phyloP scores from a whole-genome alignment of 768 basidiomycete species.

The Suillus discolor region DNA sequence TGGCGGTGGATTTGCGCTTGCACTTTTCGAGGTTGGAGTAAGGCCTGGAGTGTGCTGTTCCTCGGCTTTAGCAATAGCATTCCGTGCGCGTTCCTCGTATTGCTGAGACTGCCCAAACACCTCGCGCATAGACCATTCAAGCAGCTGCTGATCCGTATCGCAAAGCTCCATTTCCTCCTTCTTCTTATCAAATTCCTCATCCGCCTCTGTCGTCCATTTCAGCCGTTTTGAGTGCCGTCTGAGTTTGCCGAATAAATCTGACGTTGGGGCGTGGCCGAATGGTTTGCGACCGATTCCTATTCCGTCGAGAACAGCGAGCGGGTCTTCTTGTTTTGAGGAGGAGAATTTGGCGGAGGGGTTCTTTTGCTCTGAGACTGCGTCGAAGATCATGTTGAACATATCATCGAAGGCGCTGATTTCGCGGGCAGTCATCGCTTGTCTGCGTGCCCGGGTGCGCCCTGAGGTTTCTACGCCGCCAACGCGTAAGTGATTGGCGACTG shows the following conservation, averaged over 20 bases:
- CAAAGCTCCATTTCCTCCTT: constrained; percentile 76
- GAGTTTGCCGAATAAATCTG: constrained; percentile 58
- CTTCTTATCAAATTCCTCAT: constrained; percentile 64
- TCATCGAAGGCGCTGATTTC: constrained; percentile 70
- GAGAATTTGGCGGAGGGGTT: constrained; percentile 14
- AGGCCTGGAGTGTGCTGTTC: constrained; percentile 2
- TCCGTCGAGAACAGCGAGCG: background rate
- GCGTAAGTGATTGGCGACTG: constrained; percentile 19
- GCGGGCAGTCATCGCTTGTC: constrained; percentile 66
- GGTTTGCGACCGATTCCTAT: constrained; percentile 23
- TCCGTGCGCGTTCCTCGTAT: constrained; percentile 50
- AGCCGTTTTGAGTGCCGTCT: constrained; percentile 51
- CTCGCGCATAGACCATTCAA: constrained; percentile 71
- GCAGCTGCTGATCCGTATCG: constrained; percentile 65
- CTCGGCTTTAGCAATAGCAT: constrained; percentile 33
- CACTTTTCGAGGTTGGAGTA: background rate
- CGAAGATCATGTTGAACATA: constrained; percentile 75
- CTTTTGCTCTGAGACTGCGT: constrained; percentile 45
- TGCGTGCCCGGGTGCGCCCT: constrained; percentile 28
- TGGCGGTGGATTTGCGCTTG: background rate
- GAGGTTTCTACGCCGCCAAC: background rate
- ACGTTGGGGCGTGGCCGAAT: constrained; percentile 26
- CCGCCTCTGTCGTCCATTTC: constrained; percentile 52
- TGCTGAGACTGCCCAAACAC: constrained; percentile 64
- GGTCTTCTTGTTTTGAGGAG: background rate